Evolutionary conservation across 352 stramenopile species (phyloP), one percentile per base, ranked within the genome.

Genomic region (Globisporangium paddicum): DNA sequence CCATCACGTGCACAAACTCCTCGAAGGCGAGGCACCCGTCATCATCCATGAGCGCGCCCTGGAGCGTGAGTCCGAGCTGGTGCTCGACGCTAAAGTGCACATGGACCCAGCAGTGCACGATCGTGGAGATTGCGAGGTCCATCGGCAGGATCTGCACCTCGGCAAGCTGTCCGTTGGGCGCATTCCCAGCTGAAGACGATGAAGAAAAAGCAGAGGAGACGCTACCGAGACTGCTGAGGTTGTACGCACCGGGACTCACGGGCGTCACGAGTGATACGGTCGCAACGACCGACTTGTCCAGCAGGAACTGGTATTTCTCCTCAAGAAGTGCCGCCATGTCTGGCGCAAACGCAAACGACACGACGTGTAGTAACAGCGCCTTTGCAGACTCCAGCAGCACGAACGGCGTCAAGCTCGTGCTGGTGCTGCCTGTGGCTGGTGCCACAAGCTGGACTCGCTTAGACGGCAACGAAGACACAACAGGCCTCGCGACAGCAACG

Each of bases 301-400:
- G 44, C 10, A 82, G 55, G 19, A 67, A 60, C 21, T 44, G 25
- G 45, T 60, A 55, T 9, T 49, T 35, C 13, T 68, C 53, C n/a
- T 70, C 68, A 0, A 75, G 52, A 8, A 72, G 13, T 0, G 54
- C 34, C 0, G 52, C 47, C 28, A 70, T 37, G 0, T 62, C 42
- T 3, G 57, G 35, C 1, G 64, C 65, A 8, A 62, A 52, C 18
- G 65, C 60, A 5, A 57, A 70, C 3, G 59, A 62, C 47, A 67
- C 65, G 19, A 79, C 51, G 32, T 79, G 67, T 19, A 73, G 3
- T 8, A 82, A 37, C 44, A 82, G 42, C 18, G 55, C 63, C 51
- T 77, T 75, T 51, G 67, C 73, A 0, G 69, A 74, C 19, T 82
- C 73, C 0, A 82, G 44, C 6, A 82, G 66, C n/a, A 82, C 72